Evolutionary conservation across 208 protist genomes (phyloP).

Genomic region (Trypanosoma boissoni): DNA sequence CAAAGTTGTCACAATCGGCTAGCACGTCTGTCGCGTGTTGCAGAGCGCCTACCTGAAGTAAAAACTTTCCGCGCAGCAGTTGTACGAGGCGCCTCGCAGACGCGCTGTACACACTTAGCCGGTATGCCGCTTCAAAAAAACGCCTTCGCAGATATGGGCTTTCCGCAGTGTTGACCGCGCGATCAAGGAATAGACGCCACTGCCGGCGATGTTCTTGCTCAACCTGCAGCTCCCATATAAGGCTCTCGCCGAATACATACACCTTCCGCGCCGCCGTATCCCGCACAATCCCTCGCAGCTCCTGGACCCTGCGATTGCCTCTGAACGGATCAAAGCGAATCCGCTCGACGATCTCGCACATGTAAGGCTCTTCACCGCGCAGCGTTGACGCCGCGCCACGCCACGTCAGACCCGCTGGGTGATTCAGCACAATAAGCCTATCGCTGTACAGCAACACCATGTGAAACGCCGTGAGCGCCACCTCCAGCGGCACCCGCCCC

Average conservation of each 20-base stretch:
- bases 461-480: constrained; percentile 92
- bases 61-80: constrained; percentile 51
- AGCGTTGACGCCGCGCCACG: constrained; percentile 22
- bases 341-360: constrained; percentile 74
- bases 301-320: constrained; percentile 8
- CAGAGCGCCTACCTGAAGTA: constrained; percentile 38
- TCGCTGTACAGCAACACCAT: constrained; percentile 88
- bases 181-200: constrained; percentile 75
- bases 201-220: constrained; percentile 66
- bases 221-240: constrained; percentile 58
- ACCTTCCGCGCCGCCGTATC: constrained; percentile 44
- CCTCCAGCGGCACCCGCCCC: constrained; percentile 28
- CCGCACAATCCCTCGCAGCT: constrained; percentile 39
- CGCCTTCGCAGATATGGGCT: constrained; percentile 36
- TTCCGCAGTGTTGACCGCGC: constrained; percentile 38
- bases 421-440: constrained; percentile 73
- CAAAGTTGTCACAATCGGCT: constrained; percentile 65
- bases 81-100: constrained; percentile 22
- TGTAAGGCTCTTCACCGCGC: constrained; percentile 24
- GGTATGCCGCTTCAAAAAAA: constrained; percentile 56
- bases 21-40: constrained; percentile 31
- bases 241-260: constrained; percentile 49
- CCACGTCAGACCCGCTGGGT: constrained; percentile 78
- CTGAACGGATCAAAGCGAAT: constrained; percentile 73
- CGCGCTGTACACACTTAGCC: constrained; percentile 37